Evolutionary conservation across 331 rosid species (phyloP), one percentile per base, ranked within the genome.

Genomic region (Telfairia occidentalis): DNA sequence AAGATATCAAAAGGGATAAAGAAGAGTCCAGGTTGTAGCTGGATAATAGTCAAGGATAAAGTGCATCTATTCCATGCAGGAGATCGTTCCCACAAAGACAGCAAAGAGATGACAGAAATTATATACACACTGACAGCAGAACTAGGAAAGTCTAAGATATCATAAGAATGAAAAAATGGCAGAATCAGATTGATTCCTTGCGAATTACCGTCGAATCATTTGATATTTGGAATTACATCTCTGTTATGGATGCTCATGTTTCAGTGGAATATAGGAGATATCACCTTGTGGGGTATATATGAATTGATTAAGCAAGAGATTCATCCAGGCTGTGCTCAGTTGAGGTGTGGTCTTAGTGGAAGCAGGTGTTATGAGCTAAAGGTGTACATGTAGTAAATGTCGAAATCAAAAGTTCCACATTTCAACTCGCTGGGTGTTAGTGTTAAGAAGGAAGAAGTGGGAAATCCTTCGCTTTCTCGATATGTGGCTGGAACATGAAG

Each of bases 11-110:
- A 79, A 84, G 86, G 91, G 76, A 78, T 87, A 66, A 85, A 73
- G 70, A 92, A 92, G 78, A 82, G 49, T 86, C 90, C 98, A 8
- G 92, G 92, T 54, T 90, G 92, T 80, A 92, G 98, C 85, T 92
- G 96, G 96, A 85, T 92, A 67, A 69, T 50, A n/a, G 69, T 83
- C 66, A 84, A 81, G 79, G 84, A 83, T 58, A 53, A 82, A 83
- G 80, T 89, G 78, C 90, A 85, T 84, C 49, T 83, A 52, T 88
- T 89, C 73, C 84, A 82, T 77, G 89, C 87, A 2, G 92, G 92
- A 35, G 86, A 83, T 80, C 84, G 77, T 72, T 81, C 85, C 43
- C 85, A 81, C 64, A 24, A 11, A 32, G 81, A 81, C 61, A 63
- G 85, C 9, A 82, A 81, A 74, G 81, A 54, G 58, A 85, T 85